Base-by-base conservation (phyloP, 495 filamentous ascomycete genomes). In the Durotheca rogersii region DNA sequence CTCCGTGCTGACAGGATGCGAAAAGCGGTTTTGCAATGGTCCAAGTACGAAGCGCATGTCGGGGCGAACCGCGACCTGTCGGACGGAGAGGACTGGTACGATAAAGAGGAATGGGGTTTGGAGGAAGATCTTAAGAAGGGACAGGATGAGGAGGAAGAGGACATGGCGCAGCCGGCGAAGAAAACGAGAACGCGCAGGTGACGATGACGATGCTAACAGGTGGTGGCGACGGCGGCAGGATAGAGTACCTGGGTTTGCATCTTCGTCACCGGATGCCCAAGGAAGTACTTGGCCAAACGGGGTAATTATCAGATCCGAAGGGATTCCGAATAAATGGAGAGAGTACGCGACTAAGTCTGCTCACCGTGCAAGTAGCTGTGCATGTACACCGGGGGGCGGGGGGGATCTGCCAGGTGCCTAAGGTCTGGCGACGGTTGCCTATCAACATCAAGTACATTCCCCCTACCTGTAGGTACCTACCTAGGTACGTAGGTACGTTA, bases 11-110 rank as follows among this genome's bases (percentile, higher is more conserved):
- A 91, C 56, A 81, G 87, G 20, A 81, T 89, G 74, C 81, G 90
- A 35, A 82, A 85, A 46, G 77, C 84, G 34, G 89, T 97, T 7
- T 78, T 86, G 63, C 83, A 87, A 49, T 95, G 89, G 87, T 65
- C 75, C 23, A 92, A 94, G 67, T 89, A 93, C 0, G 94, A 98
- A 67, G 88, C 82, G 4, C 93, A 96, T 61, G 78, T 87, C 17
- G 90, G 89, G 1, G 81, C 85, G 42, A 73, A 76, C 53, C 59
- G 68, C 16, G 77, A 79, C 47, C 73, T 95, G 82, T 91, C 86
- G 25, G 91, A 96, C 60, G 89, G 89, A 2, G 91, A 96, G 71
- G 91, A 96, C 64, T 96, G 91, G 90, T 94, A 94, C 65, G 91
- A 96, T 61, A 82, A 81, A 46, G 88, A 93, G 62, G 85, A 87